Conservation (phyloP, 805 yeast species). For the Metschnikowia sp. region DNA sequence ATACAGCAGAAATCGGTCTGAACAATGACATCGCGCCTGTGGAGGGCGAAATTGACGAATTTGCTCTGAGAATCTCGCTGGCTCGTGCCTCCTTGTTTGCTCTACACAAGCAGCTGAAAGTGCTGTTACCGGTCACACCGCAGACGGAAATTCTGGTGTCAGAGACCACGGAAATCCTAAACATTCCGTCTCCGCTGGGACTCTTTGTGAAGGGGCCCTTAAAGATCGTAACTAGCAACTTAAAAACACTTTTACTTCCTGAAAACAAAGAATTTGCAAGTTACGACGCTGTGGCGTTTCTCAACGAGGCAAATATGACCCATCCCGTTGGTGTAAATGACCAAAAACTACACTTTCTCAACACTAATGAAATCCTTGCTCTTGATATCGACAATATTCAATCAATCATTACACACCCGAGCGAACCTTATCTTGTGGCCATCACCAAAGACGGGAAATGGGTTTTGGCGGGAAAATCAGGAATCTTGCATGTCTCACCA, state of each 20-base stretch:
- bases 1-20: conserved; percentile 11
- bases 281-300: conserved; percentile 8
- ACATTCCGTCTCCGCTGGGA: neutral
- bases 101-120: conserved; percentile 35
- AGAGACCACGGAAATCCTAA: conserved; percentile 5
- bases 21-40: conserved; percentile 9
- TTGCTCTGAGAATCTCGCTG: neutral
- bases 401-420: conserved; percentile 13
- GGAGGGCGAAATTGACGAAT: neutral
- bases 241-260: conserved; percentile 5
- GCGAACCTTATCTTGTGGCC: conserved; percentile 14
- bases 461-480: conserved; percentile 8
- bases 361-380: neutral
- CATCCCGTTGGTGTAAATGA: conserved; percentile 8
- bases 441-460: conserved; percentile 10
- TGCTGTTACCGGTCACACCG: conserved; percentile 18
- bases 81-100: conserved; percentile 35
- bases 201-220: neutral
- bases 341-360: conserved; percentile 3
- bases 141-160: conserved; percentile 13
- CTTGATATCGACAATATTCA: neutral
- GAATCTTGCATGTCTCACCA: conserved; percentile 9
- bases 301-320: neutral
- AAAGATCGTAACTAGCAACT: conserved; percentile 1
- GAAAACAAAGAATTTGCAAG: neutral